Base-by-base conservation (phyloP, 1,284 basidiomycete genomes). In the Leccinum fallax region DNA sequence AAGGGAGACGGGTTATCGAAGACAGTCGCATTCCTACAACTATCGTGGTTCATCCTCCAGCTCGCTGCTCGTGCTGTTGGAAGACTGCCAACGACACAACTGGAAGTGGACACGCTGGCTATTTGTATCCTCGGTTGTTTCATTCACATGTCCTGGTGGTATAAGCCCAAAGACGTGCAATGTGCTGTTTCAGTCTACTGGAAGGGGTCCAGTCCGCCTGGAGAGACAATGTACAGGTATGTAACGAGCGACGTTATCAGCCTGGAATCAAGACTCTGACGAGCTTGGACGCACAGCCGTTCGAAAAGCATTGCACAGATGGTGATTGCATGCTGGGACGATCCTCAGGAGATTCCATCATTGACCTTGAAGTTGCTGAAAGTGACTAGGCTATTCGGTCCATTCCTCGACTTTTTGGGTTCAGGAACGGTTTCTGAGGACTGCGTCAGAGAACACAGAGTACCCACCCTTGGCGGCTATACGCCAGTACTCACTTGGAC, bases 1-100 rank as follows among this genome's bases (percentile, higher is more conserved):
- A 55, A 55, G n/a, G 24, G 19, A 16, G 53, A 38, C 15, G n/a
- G 15, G 53, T 9, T 38, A 55, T 36, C 21, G 10, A 53, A 53
- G n/a, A 28, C 26, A 53, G 15, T 52, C 15, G 51, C 51, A 30
- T 52, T 30, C 10, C 9, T 55, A 26, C 53, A 55, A n/a, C 9
- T 55, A 9, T 21, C 21, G 15, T 55, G 53, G 53, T 55, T 55
- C 34, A 55, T 55, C 32, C 7, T 55, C 34, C 53, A 55, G 34
- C 13, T 55, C 19, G 15, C 8, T 6, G 34, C 53, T 21, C 53
- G 34, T 16, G 21, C 21, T 21, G 8, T 7, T 10, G 26, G 15
- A 9, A n/a, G 34, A 5, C 9, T 55, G 7, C 53, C 53, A 24
- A 30, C n/a, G 5, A 52, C 28, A 10, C 51, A 30, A 30, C 51